Percentiles rank a stretch among this genome's conserved stretches.
Evolutionary conservation across 2,329 filamentous ascomycete genomes (phyloP).

Genomic region (Capronia epimyces): DNA sequence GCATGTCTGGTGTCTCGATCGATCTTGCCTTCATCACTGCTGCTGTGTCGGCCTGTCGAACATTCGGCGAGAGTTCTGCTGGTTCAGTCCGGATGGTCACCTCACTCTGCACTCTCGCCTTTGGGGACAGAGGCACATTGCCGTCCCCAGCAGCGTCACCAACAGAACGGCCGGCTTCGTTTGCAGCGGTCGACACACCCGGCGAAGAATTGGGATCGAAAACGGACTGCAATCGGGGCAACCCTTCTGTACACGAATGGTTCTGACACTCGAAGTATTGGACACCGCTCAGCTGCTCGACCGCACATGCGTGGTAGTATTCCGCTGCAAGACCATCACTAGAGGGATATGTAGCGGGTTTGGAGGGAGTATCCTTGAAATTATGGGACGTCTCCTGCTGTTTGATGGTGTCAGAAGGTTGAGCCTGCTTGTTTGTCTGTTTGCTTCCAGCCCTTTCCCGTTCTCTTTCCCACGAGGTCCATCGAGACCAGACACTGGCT

Average conservation of each 20-base stretch:
- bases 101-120: slow-evolving; percentile 20
- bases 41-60: slow-evolving; percentile 31
- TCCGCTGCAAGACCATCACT: slow-evolving; percentile 27
- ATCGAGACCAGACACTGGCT: slow-evolving; percentile 28
- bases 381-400: background rate
- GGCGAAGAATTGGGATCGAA: slow-evolving; percentile 9
- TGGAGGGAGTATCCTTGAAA: background rate
- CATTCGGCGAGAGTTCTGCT: slow-evolving; percentile 31
- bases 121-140: background rate
- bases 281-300: slow-evolving; percentile 39
- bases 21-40: slow-evolving; percentile 29
- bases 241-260: slow-evolving; percentile 36
- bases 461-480: slow-evolving; percentile 27
- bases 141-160: background rate
- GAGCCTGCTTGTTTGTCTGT: background rate
- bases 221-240: slow-evolving; percentile 22
- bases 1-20: slow-evolving; percentile 12
- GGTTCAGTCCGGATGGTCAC: slow-evolving; percentile 22
- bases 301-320: slow-evolving; percentile 40
- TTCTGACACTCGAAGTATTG: slow-evolving; percentile 43
- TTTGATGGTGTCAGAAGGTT: background rate
- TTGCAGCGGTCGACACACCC: background rate
- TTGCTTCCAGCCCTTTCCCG: slow-evolving; percentile 12
- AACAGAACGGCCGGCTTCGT: background rate
- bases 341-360: background rate